Evolutionary conservation across 805 yeast species (phyloP).

Genomic region (Candida suzukii): DNA sequence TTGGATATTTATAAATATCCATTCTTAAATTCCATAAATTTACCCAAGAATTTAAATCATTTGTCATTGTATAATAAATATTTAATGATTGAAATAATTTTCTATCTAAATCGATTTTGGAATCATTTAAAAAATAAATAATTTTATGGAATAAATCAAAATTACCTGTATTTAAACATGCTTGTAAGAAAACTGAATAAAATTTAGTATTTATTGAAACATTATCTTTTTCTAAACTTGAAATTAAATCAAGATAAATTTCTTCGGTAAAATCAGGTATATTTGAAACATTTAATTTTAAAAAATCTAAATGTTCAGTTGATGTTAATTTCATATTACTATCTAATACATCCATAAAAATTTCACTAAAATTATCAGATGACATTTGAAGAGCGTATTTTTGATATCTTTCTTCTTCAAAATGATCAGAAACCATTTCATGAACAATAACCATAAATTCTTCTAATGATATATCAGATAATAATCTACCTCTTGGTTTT

Average conservation of each 20-base stretch:
- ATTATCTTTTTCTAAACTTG: not conserved
- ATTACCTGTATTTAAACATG: conserved; percentile 10
- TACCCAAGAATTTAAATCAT: conserved; percentile 11
- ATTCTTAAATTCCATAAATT: conserved; percentile 16
- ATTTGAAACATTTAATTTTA: conserved; percentile 6
- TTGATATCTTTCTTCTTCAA: conserved; percentile 5
- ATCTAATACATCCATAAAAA: conserved; percentile 14
- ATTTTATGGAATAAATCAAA: conserved; percentile 10
- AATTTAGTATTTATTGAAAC: conserved; percentile 6
- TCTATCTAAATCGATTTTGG: conserved; percentile 10
- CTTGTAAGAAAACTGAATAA: conserved; percentile 11
- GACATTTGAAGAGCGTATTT: not conserved
- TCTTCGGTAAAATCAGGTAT: conserved; percentile 6
- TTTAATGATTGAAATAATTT: conserved; percentile 10
- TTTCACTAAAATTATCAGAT: not conserved
- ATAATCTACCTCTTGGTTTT: conserved; percentile 11
- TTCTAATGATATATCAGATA: conserved; percentile 14
- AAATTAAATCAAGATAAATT: conserved; percentile 5
- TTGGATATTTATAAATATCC: conserved; percentile 3
- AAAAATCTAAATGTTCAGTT: conserved; percentile 11
- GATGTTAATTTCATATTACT: conserved; percentile 13
- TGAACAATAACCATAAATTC: conserved; percentile 10
- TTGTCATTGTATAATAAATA: conserved; percentile 5
- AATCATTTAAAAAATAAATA: conserved; percentile 1
- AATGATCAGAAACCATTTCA: conserved; percentile 1